These are phyloP conservation scores for Cercospora sp. DNA, from an alignment of 2,329 filamentous ascomycete species.

Conservation along the genomic window DNA sequence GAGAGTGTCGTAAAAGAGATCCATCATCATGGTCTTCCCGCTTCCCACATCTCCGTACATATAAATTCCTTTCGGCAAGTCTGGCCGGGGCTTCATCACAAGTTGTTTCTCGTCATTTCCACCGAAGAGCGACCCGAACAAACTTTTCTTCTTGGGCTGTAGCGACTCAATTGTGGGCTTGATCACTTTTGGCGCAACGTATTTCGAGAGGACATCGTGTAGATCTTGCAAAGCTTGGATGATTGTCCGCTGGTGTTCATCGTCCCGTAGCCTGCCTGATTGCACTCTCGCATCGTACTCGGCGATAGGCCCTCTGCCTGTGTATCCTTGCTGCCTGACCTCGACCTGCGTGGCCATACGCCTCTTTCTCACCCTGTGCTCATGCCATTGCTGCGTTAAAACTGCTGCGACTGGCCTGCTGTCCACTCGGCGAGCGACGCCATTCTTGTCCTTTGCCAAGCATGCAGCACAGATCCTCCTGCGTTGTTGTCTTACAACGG, in stretches of 20 bases:
- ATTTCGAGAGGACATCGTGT: constrained; percentile 75
- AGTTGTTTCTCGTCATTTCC: constrained; percentile 34
- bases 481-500: constrained; percentile 24
- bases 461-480: constrained; percentile 31
- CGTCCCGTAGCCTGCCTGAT: constrained; percentile 72
- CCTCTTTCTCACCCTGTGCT: constrained; percentile 6
- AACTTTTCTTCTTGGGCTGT: constrained; percentile 52
- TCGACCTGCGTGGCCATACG: constrained; percentile 37
- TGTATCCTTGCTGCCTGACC: constrained; percentile 29
- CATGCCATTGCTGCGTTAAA: neutral
- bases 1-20: constrained; percentile 92
- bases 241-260: constrained; percentile 87
- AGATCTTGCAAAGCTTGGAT: constrained; percentile 87
- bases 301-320: constrained; percentile 67
- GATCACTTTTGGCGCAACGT: constrained; percentile 70
- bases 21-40: constrained; percentile 99
- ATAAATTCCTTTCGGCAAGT: constrained; percentile 85
- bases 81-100: constrained; percentile 60
- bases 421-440: neutral
- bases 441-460: constrained; percentile 17
- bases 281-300: constrained; percentile 86
- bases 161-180: constrained; percentile 75
- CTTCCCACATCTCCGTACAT: constrained; percentile 96
- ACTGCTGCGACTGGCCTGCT: neutral
- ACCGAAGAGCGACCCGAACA: constrained; percentile 64